A percentile compares a stretch with the other conserved stretches of the same genome.
phyloP scores from a whole-genome alignment of 352 stramenopile genomes.

The Thraustotheca clavata region DNA sequence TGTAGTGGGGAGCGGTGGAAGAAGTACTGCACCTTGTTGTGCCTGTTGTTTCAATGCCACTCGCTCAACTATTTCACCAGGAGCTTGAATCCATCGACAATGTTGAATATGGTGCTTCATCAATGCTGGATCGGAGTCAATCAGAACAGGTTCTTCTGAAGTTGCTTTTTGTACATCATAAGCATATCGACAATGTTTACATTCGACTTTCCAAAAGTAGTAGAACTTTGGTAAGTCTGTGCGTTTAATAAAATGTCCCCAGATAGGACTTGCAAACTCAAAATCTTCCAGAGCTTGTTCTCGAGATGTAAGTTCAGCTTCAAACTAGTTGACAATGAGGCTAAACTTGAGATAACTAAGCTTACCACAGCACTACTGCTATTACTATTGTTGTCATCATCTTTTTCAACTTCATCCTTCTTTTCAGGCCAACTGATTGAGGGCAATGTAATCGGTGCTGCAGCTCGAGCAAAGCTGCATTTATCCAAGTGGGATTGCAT shows the following conservation, averaged over 20 bases:
- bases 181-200: conserved; percentile 13
- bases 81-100: background rate
- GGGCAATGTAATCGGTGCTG: background rate
- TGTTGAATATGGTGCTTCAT: conserved; percentile 3
- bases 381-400: background rate
- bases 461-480: background rate
- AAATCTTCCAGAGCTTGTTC: background rate
- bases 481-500: conserved; percentile 11
- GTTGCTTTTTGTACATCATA: background rate
- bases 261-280: conserved; percentile 10
- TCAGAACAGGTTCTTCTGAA: background rate
- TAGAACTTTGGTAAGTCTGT: background rate
- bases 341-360: background rate
- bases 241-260: conserved; percentile 15
- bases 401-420: background rate
- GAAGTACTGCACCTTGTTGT: background rate
- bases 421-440: background rate
- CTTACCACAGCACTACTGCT: background rate
- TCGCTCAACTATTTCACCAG: background rate
- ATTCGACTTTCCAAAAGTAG: conserved; percentile 16
- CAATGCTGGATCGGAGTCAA: background rate
- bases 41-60: no score
- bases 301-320: background rate
- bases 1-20: background rate
- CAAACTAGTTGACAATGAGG: background rate